These are phyloP conservation scores for Pterocarpus macrocarpus DNA, from an alignment of 306 rosid genomes.

Conservation along the genomic window DNA sequence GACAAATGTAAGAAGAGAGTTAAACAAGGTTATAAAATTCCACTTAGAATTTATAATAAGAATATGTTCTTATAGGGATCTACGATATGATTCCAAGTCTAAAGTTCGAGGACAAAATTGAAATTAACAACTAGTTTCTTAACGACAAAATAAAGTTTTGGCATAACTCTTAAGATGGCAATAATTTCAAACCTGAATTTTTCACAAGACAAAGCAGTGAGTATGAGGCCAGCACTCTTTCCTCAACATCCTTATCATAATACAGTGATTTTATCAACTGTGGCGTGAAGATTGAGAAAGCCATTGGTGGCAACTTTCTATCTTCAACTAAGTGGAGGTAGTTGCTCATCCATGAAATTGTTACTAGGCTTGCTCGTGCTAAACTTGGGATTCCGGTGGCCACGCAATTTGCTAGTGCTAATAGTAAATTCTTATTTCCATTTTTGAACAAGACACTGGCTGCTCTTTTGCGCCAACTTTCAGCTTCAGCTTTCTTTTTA, in stretches of 20 bases:
- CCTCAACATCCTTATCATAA: conserved; percentile 62
- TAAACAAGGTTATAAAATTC: background rate
- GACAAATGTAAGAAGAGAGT: conserved; percentile 4
- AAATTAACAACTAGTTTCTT: background rate
- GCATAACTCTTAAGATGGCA: background rate
- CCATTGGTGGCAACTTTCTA: conserved; percentile 50
- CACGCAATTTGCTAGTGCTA: conserved; percentile 63
- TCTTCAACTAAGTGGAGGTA: conserved; percentile 55
- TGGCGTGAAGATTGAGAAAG: conserved; percentile 62
- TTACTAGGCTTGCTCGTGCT: conserved; percentile 70
- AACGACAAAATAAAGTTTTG: background rate
- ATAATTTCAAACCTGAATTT: conserved; percentile 57
- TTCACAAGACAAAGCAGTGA: conserved; percentile 62
- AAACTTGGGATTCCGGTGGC: conserved; percentile 62
- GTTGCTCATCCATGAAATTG: conserved; percentile 73
- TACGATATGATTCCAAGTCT: background rate
- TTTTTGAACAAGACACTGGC: conserved; percentile 56
- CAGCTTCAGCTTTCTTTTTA: conserved; percentile 55
- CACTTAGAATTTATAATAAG: background rate
- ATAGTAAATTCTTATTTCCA: conserved; percentile 62
- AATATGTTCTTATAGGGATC: background rate
- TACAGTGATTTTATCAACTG: conserved; percentile 57
- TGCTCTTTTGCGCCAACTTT: conserved; percentile 67
- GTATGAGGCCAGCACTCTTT: conserved; percentile 74
- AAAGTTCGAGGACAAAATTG: background rate